phyloP scores from a whole-genome alignment of 2,329 filamentous ascomycete genomes.

The Colletotrichum nymphaeae region DNA sequence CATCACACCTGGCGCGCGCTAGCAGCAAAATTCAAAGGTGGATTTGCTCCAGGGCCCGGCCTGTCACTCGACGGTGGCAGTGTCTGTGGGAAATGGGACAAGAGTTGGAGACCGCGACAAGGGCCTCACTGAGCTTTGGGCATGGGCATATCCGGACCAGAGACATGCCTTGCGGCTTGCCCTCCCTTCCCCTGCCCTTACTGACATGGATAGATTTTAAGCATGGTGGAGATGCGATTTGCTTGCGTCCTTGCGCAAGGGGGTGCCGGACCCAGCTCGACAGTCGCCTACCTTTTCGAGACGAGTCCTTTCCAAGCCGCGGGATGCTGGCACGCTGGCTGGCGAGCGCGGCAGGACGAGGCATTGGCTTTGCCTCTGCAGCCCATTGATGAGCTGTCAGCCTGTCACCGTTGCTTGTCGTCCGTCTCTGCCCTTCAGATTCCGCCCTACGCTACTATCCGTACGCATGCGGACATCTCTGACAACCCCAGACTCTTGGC shows the following conservation, averaged over 20 bases:
- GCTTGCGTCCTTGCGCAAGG: conserved; percentile 20
- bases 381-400: conserved; percentile 7
- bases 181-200: background rate
- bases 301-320: background rate
- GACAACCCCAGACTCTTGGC: conserved; percentile 18
- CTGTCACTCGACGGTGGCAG: conserved; percentile 33
- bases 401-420: conserved; percentile 9
- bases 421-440: background rate
- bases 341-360: background rate
- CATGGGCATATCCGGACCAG: conserved; percentile 11
- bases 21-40: conserved; percentile 31
- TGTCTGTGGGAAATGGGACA: conserved; percentile 31
- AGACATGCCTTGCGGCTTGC: conserved; percentile 2
- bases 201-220: conserved; percentile 33
- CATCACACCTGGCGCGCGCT: conserved; percentile 27
- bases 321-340: background rate
- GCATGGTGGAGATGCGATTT: conserved; percentile 35
- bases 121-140: conserved; percentile 2
- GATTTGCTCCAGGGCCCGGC: conserved; percentile 27
- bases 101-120: conserved; percentile 9
- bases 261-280: conserved; percentile 2
- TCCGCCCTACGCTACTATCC: background rate
- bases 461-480: background rate
- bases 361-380: conserved; percentile 1
- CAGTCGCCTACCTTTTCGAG: background rate